Evolutionary conservation across 2,329 filamentous ascomycete genomes (phyloP).

Genomic region (Cryoendolithus antarcticus): DNA sequence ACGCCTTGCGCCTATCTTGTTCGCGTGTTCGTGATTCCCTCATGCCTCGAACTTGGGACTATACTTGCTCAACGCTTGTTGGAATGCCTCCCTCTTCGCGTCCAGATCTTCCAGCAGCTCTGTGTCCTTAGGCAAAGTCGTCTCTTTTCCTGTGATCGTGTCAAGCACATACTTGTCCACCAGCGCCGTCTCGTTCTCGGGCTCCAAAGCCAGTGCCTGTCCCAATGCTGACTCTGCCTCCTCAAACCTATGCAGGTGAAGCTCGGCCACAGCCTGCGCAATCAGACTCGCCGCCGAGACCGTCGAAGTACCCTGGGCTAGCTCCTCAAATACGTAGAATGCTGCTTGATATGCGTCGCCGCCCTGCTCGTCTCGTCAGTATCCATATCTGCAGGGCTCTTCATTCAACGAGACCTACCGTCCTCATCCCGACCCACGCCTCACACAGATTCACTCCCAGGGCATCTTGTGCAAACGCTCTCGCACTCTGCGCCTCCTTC

Average conservation of each 20-base stretch:
- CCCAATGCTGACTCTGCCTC: slow-evolving; percentile 82
- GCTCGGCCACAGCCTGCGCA: slow-evolving; percentile 78
- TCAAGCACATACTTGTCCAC: slow-evolving; percentile 75
- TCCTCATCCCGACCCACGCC: slow-evolving; percentile 81
- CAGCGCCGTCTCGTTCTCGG: slow-evolving; percentile 59
- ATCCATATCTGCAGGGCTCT: too few species aligned
- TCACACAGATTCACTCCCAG: slow-evolving; percentile 88
- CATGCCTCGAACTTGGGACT: slow-evolving; percentile 62
- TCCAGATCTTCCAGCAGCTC: slow-evolving; percentile 59
- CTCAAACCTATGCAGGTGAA: slow-evolving; percentile 77
- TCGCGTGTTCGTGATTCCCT: too few species aligned
- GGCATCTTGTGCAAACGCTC: slow-evolving; percentile 91
- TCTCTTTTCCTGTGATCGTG: slow-evolving; percentile 61
- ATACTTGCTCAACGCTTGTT: slow-evolving; percentile 77
- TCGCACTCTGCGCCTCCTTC: slow-evolving; percentile 76
- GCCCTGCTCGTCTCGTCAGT: slow-evolving; percentile 49
- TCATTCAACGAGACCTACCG: too few species aligned
- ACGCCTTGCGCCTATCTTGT: too few species aligned
- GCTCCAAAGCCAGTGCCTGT: slow-evolving; percentile 64
- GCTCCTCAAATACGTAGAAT: slow-evolving; percentile 95
- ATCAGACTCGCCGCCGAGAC: slow-evolving; percentile 65
- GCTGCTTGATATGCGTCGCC: slow-evolving; percentile 93
- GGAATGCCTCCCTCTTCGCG: slow-evolving; percentile 80
- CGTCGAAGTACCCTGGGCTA: slow-evolving; percentile 74
- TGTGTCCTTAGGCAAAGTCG: slow-evolving; percentile 53